Evolutionary conservation across 2,329 filamentous ascomycete species (phyloP), one percentile per base, ranked within the genome.

Genomic region (Nigrograna mackinnonii): DNA sequence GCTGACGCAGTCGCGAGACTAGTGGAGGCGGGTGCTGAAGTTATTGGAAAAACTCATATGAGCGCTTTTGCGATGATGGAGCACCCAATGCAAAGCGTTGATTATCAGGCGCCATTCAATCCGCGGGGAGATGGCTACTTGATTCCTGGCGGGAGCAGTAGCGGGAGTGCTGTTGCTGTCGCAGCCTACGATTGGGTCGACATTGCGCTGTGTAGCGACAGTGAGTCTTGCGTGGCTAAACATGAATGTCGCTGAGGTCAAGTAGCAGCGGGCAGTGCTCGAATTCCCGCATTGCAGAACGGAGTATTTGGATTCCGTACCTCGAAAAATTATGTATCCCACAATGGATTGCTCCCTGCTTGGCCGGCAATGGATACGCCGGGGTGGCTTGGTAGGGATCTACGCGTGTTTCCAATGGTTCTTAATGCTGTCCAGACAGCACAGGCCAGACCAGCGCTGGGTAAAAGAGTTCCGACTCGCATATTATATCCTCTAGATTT

Each of bases 191-290:
- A 37, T 17, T 49, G 46, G 46, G 19, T 49, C 1, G 46, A 49
- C 20, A 16, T 40, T 26, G 33, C 43, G 3, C 71, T 82, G 35
- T 79, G 0, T 12, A 46, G 46, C 2, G 49, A 52, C 24, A 33
- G 31, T 33, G 16, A 11, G 31, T 7, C 7, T 9, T 7, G 7
- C 16, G 16, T 33, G 16, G 9, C 24, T 33, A 7, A 9, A 7
- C 7, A 11, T 33, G 31, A 11, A 7, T 17, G 17, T 11, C 16
- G 16, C 9, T 17, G 31, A 33, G 9, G 7, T 9, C 11, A 11
- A 7, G 7, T 33, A 33, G 31, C 31, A 11, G 17, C 9, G 7
- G 31, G 31, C 7, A 33, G 16, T 17, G 17, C 11, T 33, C 31
- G 31, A 7, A 9, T 9, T 7, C 31, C 31, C 7, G 31, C 31